Percentiles rank a stretch among this genome's conserved stretches.
phyloP scores from a whole-genome alignment of 2,329 filamentous ascomycete genomes.

The Beauveria australis region DNA sequence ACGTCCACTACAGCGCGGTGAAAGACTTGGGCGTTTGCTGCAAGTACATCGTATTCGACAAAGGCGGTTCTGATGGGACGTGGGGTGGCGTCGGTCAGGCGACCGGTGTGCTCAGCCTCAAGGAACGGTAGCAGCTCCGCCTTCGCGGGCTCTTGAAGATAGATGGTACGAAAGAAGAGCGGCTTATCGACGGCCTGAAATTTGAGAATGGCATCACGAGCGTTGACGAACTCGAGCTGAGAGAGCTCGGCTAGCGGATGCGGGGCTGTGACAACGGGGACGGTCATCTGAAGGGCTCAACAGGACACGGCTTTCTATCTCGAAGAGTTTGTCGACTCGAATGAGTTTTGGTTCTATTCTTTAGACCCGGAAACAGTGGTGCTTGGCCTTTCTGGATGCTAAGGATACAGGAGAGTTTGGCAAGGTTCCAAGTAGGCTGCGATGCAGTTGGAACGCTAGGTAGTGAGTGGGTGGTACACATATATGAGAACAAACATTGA shows the following conservation, averaged over 20 bases:
- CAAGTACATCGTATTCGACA: constrained; percentile 37
- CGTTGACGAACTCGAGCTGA: constrained; percentile 38
- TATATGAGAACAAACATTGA: neutral
- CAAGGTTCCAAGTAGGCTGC: neutral
- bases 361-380: neutral
- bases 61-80: constrained; percentile 38
- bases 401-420: neutral
- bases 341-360: neutral
- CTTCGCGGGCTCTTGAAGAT: constrained; percentile 55
- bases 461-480: neutral
- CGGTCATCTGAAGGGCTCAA: neutral
- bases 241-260: constrained; percentile 43
- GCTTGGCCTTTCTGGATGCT: neutral
- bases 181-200: constrained; percentile 16
- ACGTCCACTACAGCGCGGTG: constrained; percentile 32
- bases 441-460: neutral
- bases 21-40: constrained; percentile 23
- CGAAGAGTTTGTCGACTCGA: neutral
- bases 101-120: constrained; percentile 51
- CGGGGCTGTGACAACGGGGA: constrained; percentile 8
- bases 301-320: neutral
- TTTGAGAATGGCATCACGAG: constrained; percentile 37
- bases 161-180: constrained; percentile 49
- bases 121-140: constrained; percentile 50
- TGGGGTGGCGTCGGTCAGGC: constrained; percentile 31